phyloP scores from a whole-genome alignment of 2,329 filamentous ascomycete genomes.

The Triangularia setosa region DNA sequence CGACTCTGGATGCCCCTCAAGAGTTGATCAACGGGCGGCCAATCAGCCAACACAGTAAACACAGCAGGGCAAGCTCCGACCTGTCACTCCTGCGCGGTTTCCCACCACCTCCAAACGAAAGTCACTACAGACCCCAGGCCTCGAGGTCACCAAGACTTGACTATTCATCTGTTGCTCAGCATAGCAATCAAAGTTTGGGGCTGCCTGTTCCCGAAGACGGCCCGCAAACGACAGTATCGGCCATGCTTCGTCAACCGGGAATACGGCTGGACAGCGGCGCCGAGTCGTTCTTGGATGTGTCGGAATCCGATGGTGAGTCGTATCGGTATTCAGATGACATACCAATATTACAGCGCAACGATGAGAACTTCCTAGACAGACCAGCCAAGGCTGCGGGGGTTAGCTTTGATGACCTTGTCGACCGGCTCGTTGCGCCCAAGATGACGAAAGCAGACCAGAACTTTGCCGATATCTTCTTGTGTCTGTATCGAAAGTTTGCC shows the following conservation, averaged over 20 bases:
- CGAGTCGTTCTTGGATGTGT: conserved; percentile 61
- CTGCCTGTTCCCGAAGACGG: conserved; percentile 44
- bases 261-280: conserved; percentile 48
- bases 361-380: conserved; percentile 57
- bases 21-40: conserved; percentile 49
- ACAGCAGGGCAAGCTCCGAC: conserved; percentile 69
- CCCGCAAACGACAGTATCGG: conserved; percentile 43
- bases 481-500: conserved; percentile 90
- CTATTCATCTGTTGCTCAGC: conserved; percentile 34
- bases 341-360: conserved; percentile 62
- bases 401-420: conserved; percentile 70
- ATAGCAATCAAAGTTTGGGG: conserved; percentile 30
- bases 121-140: conserved; percentile 38
- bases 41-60: conserved; percentile 59
- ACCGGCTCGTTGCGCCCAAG: conserved; percentile 77
- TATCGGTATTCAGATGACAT: conserved; percentile 63
- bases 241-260: conserved; percentile 49
- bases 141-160: conserved; percentile 48
- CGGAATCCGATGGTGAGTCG: conserved; percentile 67
- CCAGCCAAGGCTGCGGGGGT: conserved; percentile 51
- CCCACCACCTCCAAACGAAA: conserved; percentile 42
- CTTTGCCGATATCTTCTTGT: conserved; percentile 84
- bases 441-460: conserved; percentile 85
- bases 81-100: conserved; percentile 57
- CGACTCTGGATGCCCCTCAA: conserved; percentile 54